Evolutionary conservation across 2,329 filamentous ascomycete species (phyloP), one percentile per base, ranked within the genome.

Genomic region (Alternaria conjuncta): DNA sequence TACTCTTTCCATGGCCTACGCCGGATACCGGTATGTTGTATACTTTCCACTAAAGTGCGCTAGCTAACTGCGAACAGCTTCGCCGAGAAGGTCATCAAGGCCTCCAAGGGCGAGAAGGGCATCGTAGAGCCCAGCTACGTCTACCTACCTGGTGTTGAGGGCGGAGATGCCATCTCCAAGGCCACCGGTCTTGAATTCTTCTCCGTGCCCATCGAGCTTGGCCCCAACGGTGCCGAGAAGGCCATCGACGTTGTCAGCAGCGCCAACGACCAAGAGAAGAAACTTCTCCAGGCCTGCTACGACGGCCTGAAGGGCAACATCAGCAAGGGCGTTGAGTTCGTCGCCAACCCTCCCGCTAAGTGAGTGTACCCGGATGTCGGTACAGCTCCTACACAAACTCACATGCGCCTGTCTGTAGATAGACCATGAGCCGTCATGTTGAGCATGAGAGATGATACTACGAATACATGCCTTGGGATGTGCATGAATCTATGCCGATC

Each of bases 111-210:
- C 71, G 92, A 97, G 87, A 93, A 93, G 85, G 93, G 93, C 70
- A 91, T 99, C 73, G 86, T 97, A 67, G 95, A 97, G 87, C 94
- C 95, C 75, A 96, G 93, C 81, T 99, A 92, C 83, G 90, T 99
- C 84, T 97, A 97, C 86, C 92, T 98, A 36, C 90, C 92, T 54
- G 95, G 95, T 82, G 88, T 99, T 54, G 84, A 91, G 58, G 96
- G 95, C 66, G 96, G 96, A 78, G 92, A 95, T 57, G 93, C 88
- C 71, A 91, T 99, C 74, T 87, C 87, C 67, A 93, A 97, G 87
- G 88, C 90, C 78, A 93, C 91, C 66, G 94, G 94, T 72, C 80
- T 82, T 67, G 94, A 99, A 60, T 99, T 92, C 87, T 99, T 99
- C 89, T 97, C 96, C 63, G 93, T 96, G 59, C 95, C 94, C 65